These are phyloP conservation scores for Ramicandelaber brevisporus DNA, from an alignment of 192 early-diverging fungal species.

Conservation along the genomic window DNA sequence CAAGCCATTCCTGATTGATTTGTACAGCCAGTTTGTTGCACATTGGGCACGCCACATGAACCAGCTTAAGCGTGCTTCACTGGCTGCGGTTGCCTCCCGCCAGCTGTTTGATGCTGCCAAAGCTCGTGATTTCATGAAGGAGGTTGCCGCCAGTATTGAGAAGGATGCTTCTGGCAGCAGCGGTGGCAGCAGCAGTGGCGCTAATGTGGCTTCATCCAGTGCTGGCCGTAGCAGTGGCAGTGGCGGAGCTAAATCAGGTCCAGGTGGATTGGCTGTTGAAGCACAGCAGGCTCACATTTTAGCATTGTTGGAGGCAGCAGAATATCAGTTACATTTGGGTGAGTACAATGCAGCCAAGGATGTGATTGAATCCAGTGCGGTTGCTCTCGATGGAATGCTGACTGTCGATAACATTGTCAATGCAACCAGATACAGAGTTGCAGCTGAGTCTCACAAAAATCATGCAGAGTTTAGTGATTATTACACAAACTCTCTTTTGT, in stretches of 20 bases:
- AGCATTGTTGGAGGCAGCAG: constrained; percentile 65
- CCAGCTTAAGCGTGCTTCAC: constrained; percentile 65
- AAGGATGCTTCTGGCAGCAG: too few species aligned
- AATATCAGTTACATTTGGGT: constrained; percentile 49
- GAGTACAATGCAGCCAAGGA: constrained; percentile 66
- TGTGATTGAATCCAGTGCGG: too few species aligned
- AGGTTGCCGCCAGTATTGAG: constrained; percentile 42
- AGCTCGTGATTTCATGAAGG: constrained; percentile 48
- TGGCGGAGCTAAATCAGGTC: constrained; percentile 1
- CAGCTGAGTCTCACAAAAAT: constrained; percentile 93
- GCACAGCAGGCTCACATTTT: constrained; percentile 61
- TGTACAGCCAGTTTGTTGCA: constrained; percentile 76
- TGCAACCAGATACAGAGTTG: constrained; percentile 81
- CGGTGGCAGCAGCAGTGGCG: neutral
- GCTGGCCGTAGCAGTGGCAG: too few species aligned
- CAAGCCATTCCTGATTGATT: constrained; percentile 39
- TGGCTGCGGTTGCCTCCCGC: constrained; percentile 46
- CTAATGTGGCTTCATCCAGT: too few species aligned
- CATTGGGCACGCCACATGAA: constrained; percentile 94
- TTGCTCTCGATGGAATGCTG: constrained; percentile 42
- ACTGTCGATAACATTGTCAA: constrained; percentile 69
- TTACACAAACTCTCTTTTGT: constrained; percentile 86
- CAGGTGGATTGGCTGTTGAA: too few species aligned
- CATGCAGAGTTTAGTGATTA: constrained; percentile 78
- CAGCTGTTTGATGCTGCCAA: constrained; percentile 45